These are phyloP conservation scores for Sarocladium kiliense DNA, from an alignment of 2,329 filamentous ascomycete genomes.

Conservation along the genomic window DNA sequence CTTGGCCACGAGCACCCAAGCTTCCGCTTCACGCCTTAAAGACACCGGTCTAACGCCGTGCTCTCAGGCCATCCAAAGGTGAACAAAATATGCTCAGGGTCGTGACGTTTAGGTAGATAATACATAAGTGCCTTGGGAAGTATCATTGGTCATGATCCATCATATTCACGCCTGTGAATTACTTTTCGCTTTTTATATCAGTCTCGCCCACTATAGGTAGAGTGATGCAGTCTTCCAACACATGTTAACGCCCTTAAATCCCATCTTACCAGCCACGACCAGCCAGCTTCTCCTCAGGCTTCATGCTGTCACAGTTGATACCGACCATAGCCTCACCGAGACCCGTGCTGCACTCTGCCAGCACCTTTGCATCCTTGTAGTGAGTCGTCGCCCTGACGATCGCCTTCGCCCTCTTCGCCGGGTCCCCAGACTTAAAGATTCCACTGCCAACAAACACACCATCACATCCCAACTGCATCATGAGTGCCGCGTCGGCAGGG, in stretches of 20 bases:
- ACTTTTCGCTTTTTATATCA: too few relatives aligned
- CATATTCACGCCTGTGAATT: too few relatives aligned
- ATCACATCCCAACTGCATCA: slow-evolving; percentile 99
- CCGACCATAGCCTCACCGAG: slow-evolving; percentile 98
- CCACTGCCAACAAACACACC: slow-evolving; percentile 96
- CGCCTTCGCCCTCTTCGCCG: slow-evolving; percentile 82
- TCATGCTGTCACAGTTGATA: slow-evolving; percentile 78
- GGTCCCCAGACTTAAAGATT: slow-evolving; percentile 95
- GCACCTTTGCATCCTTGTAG: slow-evolving; percentile 75
- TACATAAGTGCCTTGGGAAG: too few relatives aligned
- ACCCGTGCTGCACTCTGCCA: slow-evolving; percentile 82
- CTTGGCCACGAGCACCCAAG: neutral
- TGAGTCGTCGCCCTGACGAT: slow-evolving; percentile 94
- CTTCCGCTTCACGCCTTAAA: neutral
- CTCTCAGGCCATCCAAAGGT: too few relatives aligned
- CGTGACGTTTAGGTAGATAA: too few relatives aligned
- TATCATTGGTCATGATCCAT: too few relatives aligned
- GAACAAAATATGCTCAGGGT: too few relatives aligned
- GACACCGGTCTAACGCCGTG: too few relatives aligned
- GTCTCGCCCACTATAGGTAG: neutral
- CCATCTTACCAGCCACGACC: slow-evolving; percentile 70
- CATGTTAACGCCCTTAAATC: too few relatives aligned
- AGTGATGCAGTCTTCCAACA: neutral
- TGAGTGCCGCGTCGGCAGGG: slow-evolving; percentile 86
- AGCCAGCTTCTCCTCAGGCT: slow-evolving; percentile 74